Percentiles rank a stretch among this genome's conserved stretches.
phyloP scores from a whole-genome alignment of 2,329 filamentous ascomycete species.

The Xylariaceae sp. region DNA sequence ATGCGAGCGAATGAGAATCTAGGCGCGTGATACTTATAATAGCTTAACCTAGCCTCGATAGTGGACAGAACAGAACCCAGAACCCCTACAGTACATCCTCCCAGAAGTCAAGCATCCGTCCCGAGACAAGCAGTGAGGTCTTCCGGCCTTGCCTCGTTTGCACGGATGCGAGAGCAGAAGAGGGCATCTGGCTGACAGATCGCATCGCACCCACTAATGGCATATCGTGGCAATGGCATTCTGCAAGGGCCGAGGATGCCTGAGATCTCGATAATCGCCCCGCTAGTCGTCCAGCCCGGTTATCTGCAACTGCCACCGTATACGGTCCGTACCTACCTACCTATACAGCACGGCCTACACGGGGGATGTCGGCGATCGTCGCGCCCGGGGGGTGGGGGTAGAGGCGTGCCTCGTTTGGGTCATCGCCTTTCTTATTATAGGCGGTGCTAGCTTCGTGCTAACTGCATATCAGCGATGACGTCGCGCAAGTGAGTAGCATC shows the following conservation, averaged over 20 bases:
- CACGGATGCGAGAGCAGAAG: too few relatives aligned
- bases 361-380: too few relatives aligned
- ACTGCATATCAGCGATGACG: neutral
- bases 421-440: neutral
- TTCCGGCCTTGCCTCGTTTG: too few relatives aligned
- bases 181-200: conserved; percentile 1
- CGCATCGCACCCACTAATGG: conserved; percentile 7
- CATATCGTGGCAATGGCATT: conserved; percentile 7
- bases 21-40: too few relatives aligned
- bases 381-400: too few relatives aligned
- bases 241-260: conserved; percentile 20
- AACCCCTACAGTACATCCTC: too few relatives aligned
- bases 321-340: neutral
- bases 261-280: conserved; percentile 20
- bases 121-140: too few relatives aligned
- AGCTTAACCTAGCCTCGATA: too few relatives aligned
- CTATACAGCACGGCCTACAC: neutral
- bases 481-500: neutral
- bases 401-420: too few relatives aligned
- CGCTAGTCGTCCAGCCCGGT: conserved; percentile 2
- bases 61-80: too few relatives aligned
- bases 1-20: too few relatives aligned
- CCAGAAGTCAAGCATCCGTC: too few relatives aligned
- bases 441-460: neutral
- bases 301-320: neutral